Base-by-base conservation (phyloP, 1,139 yeast genomes). In the Diutina catenulata region DNA sequence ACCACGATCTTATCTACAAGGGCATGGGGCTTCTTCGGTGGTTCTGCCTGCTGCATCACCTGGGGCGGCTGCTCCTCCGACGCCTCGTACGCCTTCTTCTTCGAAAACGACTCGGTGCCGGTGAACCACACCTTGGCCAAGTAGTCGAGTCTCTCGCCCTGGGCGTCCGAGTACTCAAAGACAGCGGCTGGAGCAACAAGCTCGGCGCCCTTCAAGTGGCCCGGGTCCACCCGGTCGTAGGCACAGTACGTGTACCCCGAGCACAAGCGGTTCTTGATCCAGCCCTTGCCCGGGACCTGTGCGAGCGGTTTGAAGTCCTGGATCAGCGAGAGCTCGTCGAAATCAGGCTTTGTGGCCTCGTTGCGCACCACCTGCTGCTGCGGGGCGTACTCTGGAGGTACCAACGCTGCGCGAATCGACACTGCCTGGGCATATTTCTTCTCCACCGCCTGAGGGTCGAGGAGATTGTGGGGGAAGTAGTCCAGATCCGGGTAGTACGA, bases 61-160 rank as follows among this genome's bases (percentile, higher is more conserved):
- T n/a, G n/a, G n/a, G n/a, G n/a, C n/a, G n/a, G n/a, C n/a, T n/a
- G n/a, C n/a, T n/a, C n/a, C n/a, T n/a, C n/a, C n/a, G n/a, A n/a
- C n/a, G n/a, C n/a, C n/a, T n/a, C n/a, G n/a, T n/a, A n/a, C n/a
- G n/a, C 23, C 24, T 19, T 18, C 5, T 29, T 23, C 9, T 16
- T 9, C 18, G 35, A 19, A n/a, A 31, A 31, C 35, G 21, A 25
- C n/a, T 20, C 18, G 9, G 16, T 31, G 8, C 35, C 35, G 14
- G 35, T 31, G 19, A 21, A 31, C 35, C 35, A 31, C n/a, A 31
- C 35, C 21, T 31, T 31, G 18, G 35, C 35, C 25, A 31, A 20
- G 13, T 31, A 31, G 14, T 20, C 35, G 7, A 21, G 21, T 7
- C n/a, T 9, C 11, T 31, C 26, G 3, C 18, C 16, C 9, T 31